These are phyloP conservation scores for Citrus cavaleriei DNA, from an alignment of 345 rosid species.

Conservation along the genomic window DNA sequence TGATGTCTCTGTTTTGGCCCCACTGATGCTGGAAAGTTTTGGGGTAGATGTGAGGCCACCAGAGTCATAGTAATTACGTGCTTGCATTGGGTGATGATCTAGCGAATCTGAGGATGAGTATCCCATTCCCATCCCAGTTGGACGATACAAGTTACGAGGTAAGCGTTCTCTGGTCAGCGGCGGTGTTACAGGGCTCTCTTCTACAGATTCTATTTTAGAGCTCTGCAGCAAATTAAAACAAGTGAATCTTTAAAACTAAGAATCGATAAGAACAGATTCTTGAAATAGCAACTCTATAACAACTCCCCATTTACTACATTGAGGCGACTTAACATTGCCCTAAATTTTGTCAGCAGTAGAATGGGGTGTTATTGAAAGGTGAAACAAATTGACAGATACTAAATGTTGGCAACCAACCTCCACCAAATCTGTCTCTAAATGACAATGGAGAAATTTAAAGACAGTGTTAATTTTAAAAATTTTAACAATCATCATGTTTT, in stretches of 20 bases:
- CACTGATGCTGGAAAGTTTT: slow-evolving; percentile 87
- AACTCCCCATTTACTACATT: not conserved
- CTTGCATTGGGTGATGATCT: slow-evolving; percentile 64
- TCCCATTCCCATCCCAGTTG: slow-evolving; percentile 47
- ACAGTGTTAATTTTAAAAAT: not conserved
- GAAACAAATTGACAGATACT: not conserved
- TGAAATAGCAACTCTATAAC: not conserved
- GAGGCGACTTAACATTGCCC: not conserved
- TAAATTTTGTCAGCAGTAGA: not conserved
- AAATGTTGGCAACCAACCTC: not conserved
- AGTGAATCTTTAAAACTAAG: not conserved
- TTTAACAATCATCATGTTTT: not conserved
- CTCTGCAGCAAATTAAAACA: slow-evolving; percentile 33
- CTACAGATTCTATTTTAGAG: slow-evolving; percentile 69
- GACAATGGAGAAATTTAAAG: not conserved
- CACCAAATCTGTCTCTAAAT: not conserved
- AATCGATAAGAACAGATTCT: not conserved
- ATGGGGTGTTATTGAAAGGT: not conserved
- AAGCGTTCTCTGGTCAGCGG: slow-evolving; percentile 68
- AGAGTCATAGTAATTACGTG: slow-evolving; percentile 63
- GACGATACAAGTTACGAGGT: slow-evolving; percentile 76
- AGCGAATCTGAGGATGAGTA: slow-evolving; percentile 82
- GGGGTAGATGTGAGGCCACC: slow-evolving; percentile 75
- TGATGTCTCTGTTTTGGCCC: slow-evolving; percentile 86
- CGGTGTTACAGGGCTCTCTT: slow-evolving; percentile 84